Evolutionary conservation across 2,329 filamentous ascomycete genomes (phyloP), one percentile per base, ranked within the genome.

Genomic region (Talaromyces piceae): DNA sequence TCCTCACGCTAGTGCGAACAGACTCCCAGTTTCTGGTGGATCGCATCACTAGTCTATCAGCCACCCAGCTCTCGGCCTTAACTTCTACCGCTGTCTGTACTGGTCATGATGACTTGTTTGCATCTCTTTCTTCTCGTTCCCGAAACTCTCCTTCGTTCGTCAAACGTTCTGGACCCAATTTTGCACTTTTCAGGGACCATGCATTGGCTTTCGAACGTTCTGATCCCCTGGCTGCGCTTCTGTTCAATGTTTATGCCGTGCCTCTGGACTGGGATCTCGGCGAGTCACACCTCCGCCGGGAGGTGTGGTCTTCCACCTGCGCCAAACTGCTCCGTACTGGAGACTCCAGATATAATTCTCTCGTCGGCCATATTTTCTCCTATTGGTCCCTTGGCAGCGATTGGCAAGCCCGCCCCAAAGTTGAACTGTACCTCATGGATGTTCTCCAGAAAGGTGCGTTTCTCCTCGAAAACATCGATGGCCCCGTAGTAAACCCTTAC

Each of bases 361-460:
- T 96, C 51, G 78, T 96, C 52, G 84, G 88, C 56, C 85, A 87
- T 45, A 82, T 96, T 28, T 78, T 98, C 47, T 91, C 93, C 67
- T 84, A 88, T 51, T 97, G 90, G 87, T 84, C 88, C 47, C 78
- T 83, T 51, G 87, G 91, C 78, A 83, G 88, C 56, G 85, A 91
- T 67, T 97, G 91, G 91, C 87, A 88, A 37, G 89, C 89, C 52
- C 90, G 86, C 61, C 82, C 85, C 58, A 93, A 90, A 57, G 83
- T 98, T 76, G 91, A 96, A 71, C 87, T 89, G 71, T 97, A 91
- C 67, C 80, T 98, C 11, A 93, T 95, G 87, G 88, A 93, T 65
- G 88, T 94, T 54, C 80, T 98, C 27, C 88, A 95, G 69, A 87
- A 94, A 61, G 93, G 93, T 58, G 86, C 90, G 33, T 96, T 96